Conservation (phyloP, 768 basidiomycete genomes). For the Boletus barrowsii region DNA sequence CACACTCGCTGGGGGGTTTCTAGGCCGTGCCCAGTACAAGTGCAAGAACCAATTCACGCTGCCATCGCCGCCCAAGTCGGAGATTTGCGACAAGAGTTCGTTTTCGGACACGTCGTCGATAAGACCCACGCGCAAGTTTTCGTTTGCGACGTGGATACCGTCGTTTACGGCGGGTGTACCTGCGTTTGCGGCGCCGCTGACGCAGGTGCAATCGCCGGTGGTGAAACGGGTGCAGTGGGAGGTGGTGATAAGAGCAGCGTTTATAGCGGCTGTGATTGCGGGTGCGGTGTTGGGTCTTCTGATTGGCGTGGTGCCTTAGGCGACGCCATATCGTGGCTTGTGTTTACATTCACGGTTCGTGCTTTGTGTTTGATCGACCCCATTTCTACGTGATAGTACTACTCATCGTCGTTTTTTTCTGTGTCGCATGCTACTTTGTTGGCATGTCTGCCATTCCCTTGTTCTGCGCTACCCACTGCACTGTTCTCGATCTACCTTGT, state of each 20-base stretch:
- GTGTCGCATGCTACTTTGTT: too few species aligned
- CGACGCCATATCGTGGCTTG: too few species aligned
- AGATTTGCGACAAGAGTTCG: background rate
- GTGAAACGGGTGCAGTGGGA: constrained; percentile 84
- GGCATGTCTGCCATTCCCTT: too few species aligned
- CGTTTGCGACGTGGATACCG: constrained; percentile 15
- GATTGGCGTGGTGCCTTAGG: constrained; percentile 10
- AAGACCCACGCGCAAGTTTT: background rate
- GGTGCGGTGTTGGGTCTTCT: constrained; percentile 32
- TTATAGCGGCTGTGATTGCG: constrained; percentile 43
- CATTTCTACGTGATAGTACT: too few species aligned
- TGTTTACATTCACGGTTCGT: too few species aligned
- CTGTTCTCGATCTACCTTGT: too few species aligned
- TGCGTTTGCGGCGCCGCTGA: constrained; percentile 68
- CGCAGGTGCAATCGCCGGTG: constrained; percentile 63
- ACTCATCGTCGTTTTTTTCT: too few species aligned
- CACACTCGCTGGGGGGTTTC: background rate
- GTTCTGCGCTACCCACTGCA: too few species aligned
- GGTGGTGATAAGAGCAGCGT: constrained; percentile 62
- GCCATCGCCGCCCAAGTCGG: background rate
- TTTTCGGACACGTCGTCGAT: background rate
- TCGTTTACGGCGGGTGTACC: constrained; percentile 49
- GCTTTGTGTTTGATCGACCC: too few species aligned
- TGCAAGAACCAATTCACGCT: constrained; percentile 17
- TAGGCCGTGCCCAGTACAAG: constrained; percentile 30